phyloP scores from a whole-genome alignment of 2,329 filamentous ascomycete genomes.

The Xylaria sp. region DNA sequence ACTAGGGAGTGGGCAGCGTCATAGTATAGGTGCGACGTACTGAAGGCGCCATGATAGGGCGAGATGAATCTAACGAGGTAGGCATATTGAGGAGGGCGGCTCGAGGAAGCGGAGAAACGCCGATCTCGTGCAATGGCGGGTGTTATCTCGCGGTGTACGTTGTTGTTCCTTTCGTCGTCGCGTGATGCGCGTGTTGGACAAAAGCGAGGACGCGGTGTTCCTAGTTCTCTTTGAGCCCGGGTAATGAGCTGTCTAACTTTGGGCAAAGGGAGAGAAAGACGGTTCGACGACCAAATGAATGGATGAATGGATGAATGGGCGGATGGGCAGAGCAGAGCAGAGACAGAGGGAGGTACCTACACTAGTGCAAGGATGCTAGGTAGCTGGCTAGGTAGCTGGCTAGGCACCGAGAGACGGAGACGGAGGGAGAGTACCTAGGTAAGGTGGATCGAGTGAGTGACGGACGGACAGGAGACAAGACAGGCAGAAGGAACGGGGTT shows the following conservation, averaged over 20 bases:
- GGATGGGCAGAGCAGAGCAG: too few species aligned
- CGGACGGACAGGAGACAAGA: not conserved
- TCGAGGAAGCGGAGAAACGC: not conserved
- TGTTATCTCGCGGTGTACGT: not conserved
- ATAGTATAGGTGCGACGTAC: too few species aligned
- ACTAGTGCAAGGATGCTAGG: too few species aligned
- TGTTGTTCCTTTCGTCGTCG: constrained; percentile 3
- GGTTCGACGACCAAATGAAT: not conserved
- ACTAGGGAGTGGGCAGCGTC: too few species aligned
- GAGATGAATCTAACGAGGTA: constrained; percentile 63
- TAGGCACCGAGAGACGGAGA: too few species aligned
- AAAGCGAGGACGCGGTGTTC: not conserved
- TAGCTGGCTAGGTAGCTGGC: too few species aligned
- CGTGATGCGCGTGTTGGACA: constrained; percentile 9
- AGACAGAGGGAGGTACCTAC: too few species aligned
- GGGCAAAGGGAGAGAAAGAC: not conserved
- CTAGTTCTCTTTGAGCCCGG: not conserved
- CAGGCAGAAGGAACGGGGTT: not conserved
- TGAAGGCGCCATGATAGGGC: constrained; percentile 67
- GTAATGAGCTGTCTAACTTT: not conserved
- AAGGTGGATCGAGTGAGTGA: not conserved
- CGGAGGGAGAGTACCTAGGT: too few species aligned
- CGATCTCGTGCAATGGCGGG: not conserved
- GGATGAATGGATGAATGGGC: too few species aligned
- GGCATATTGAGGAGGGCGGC: constrained; percentile 50